Evolutionary conservation across 176 grass and related monocot species (phyloP), one percentile per base, ranked within the genome.

Genomic region (Poa annua): DNA sequence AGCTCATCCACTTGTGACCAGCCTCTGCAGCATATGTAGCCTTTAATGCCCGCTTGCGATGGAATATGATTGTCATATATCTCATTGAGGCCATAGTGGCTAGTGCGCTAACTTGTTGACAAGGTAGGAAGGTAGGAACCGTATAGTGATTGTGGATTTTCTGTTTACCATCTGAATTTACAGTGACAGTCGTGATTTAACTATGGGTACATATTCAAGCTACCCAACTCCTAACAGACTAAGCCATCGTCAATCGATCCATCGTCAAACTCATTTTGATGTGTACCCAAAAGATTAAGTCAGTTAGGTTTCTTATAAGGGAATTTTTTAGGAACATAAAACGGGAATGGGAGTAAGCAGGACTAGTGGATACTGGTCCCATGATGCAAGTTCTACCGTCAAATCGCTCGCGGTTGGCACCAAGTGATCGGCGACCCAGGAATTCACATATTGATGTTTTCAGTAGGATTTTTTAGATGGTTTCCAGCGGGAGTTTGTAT

Each of bases 1-100:
- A 84, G 71, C 76, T 89, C 5, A 86, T 91, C 19, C 14, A 22
- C 22, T 24, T 21, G 1, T 56, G 76, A 50, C 55, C 69, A 4
- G 7, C 16, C 54, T 34, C 68, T 62, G 41, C 11, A 45, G 44
- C 44, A 45, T 45, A 45, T 3, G 10, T 45, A 45, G 44, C 26
- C 32, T 36, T 32, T 3, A 6, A 7, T 16, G 2, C 29, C 34
- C 44, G 14, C 26, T 61, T 5, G 6, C 24, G 26, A 36, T 71
- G 44, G 44, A 45, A 45, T 45, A 3, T 45, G 44, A 12, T 45
- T 24, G 45, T 12, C 45, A 72, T 71, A 24, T 35, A 20, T 73
- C 22, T 59, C 21, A n/a, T 60, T 10, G 52, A 59, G 8, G 21
- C 36, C 35, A 45, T 57, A 22, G 26, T 24, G 39, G 71, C 70